Evolutionary conservation across 495 filamentous ascomycete genomes (phyloP).

Genomic region (Pyronema omphalodes): DNA sequence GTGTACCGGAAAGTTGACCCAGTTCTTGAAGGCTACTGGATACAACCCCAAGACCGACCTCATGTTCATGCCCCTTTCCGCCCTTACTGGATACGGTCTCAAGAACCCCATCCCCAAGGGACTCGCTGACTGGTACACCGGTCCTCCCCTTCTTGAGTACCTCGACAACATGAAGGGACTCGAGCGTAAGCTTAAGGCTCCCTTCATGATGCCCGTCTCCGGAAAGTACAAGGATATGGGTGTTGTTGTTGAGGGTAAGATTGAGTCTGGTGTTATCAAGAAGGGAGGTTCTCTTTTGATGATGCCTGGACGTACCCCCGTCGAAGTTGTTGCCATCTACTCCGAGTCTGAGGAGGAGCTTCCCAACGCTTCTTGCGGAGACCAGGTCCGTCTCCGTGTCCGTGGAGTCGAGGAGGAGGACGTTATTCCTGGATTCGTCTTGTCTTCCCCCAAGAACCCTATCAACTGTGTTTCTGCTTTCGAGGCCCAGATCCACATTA

Average conservation of each 20-base stretch:
- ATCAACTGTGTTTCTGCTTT: slow-evolving; percentile 81
- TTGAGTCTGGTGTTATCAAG: slow-evolving; percentile 81
- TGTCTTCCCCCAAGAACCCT: slow-evolving; percentile 77
- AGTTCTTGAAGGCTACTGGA: slow-evolving; percentile 76
- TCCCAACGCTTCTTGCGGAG: slow-evolving; percentile 59
- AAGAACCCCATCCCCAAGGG: slow-evolving; percentile 69
- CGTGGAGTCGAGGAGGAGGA: slow-evolving; percentile 95
- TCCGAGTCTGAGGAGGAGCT: slow-evolving; percentile 95
- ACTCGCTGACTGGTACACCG: slow-evolving; percentile 65
- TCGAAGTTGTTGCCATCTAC: slow-evolving; percentile 67
- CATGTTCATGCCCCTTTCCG: slow-evolving; percentile 89
- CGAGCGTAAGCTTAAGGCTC: slow-evolving; percentile 89
- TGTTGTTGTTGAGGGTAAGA: slow-evolving; percentile 91
- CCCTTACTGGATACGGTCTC: slow-evolving; percentile 66
- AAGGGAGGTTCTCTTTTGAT: slow-evolving; percentile 67
- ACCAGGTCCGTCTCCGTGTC: slow-evolving; percentile 83
- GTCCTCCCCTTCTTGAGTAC: slow-evolving; percentile 88
- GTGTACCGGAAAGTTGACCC: slow-evolving; percentile 70
- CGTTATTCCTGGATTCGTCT: slow-evolving; percentile 87
- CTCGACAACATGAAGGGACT: slow-evolving; percentile 77
- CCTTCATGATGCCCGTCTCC: slow-evolving; percentile 97
- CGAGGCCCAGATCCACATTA: slow-evolving; percentile 85
- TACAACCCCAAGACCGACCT: slow-evolving; percentile 86
- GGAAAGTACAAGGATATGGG: slow-evolving; percentile 96
- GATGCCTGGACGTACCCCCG: slow-evolving; percentile 81